These are phyloP conservation scores for Oryza punctata DNA, from an alignment of 176 grass and related monocot genomes.

Conservation along the genomic window DNA sequence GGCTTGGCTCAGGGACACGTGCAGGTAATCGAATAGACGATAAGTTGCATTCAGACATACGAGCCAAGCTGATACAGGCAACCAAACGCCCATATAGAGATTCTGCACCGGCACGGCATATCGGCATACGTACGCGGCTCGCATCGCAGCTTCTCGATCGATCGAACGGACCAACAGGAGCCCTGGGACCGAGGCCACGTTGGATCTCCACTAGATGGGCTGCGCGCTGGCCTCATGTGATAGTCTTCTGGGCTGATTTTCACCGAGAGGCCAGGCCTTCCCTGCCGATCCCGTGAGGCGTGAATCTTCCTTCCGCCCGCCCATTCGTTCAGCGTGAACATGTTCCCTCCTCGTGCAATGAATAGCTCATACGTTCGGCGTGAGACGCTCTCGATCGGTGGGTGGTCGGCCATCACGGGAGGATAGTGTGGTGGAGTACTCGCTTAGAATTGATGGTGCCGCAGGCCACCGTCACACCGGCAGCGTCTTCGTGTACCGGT, in stretches of 20 bases:
- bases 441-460: neutral
- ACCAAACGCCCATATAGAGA: no score
- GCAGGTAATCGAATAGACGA: no score
- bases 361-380: neutral
- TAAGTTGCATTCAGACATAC: no score
- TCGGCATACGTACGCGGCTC: neutral
- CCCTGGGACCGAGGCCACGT: neutral
- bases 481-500: neutral
- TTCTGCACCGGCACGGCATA: neutral
- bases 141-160: neutral
- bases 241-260: neutral
- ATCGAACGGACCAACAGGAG: neutral
- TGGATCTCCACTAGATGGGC: neutral
- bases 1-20: no score
- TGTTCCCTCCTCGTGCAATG: neutral
- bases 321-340: neutral
- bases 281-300: neutral
- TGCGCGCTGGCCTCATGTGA: neutral
- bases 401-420: neutral
- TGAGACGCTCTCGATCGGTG: neutral
- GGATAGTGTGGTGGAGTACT: neutral
- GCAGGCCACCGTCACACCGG: neutral
- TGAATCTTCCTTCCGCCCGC: neutral
- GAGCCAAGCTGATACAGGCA: no score
- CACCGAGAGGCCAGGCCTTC: neutral